A percentile compares a stretch with the other conserved stretches of the same genome.
These are phyloP conservation scores for Solanum chiquidenum DNA, from an alignment of 257 asterid genomes.

Conservation along the genomic window DNA sequence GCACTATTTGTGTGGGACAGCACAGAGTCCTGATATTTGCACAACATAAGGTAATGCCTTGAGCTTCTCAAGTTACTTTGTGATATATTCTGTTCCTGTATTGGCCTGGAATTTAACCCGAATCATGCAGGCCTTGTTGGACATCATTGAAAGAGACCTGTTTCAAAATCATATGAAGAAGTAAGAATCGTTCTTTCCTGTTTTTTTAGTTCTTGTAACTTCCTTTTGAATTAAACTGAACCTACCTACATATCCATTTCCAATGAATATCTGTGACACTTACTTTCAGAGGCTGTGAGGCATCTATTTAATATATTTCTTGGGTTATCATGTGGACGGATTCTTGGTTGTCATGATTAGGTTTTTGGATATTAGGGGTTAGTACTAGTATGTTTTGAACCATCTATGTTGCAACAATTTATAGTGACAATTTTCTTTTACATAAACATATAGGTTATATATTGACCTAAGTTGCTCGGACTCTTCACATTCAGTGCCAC, in stretches of 20 bases:
- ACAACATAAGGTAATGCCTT: slow-evolving; percentile 74
- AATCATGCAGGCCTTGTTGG: slow-evolving; percentile 75
- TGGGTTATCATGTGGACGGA: neutral
- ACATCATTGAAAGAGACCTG: slow-evolving; percentile 82
- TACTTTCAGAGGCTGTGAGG: neutral
- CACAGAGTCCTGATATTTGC: slow-evolving; percentile 95
- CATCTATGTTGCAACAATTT: neutral
- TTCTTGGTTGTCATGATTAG: neutral
- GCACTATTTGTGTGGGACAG: slow-evolving; percentile 64
- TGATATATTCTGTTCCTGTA: slow-evolving; percentile 9
- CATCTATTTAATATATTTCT: neutral
- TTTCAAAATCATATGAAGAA: slow-evolving; percentile 78
- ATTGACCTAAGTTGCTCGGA: neutral
- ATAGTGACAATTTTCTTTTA: neutral
- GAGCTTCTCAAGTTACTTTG: neutral
- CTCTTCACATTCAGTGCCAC: neutral
- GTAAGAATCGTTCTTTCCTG: slow-evolving; percentile 36
- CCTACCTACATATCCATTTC: neutral
- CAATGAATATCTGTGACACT: neutral
- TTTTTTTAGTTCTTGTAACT: neutral
- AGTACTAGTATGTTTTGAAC: neutral
- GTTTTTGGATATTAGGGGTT: neutral
- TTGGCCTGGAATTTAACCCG: neutral
- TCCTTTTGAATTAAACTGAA: neutral
- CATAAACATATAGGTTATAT: neutral